Evolutionary conservation across 371 early-diverging fungal species (phyloP).

Genomic region (Lichtheimia ramosa): DNA sequence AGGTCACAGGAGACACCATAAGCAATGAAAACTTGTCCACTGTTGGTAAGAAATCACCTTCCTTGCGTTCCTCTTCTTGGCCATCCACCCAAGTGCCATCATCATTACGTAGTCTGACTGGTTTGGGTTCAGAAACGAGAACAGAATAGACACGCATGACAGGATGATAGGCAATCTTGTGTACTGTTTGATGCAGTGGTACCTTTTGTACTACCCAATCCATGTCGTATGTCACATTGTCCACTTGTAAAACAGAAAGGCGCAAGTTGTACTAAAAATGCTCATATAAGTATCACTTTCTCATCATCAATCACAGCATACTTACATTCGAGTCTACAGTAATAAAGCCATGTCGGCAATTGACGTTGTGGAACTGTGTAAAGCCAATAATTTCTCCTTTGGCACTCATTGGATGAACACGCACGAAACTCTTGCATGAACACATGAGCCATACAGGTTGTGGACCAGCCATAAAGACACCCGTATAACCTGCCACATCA

Average conservation of each 20-base stretch:
- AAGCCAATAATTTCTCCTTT: conserved; percentile 65
- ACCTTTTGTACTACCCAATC: conserved; percentile 88
- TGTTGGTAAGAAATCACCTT: conserved; percentile 63
- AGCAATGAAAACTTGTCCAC: conserved; percentile 72
- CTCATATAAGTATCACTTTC: neutral
- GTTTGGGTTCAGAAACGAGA: conserved; percentile 64
- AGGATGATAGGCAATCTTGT: conserved; percentile 81
- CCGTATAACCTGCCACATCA: conserved; percentile 78
- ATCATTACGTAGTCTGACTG: conserved; percentile 71
- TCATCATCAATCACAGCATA: neutral
- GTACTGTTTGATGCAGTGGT: conserved; percentile 71
- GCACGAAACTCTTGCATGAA: conserved; percentile 62
- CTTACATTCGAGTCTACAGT: conserved; percentile 54
- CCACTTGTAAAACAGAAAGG: conserved; percentile 71
- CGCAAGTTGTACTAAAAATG: conserved; percentile 60
- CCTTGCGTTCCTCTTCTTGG: conserved; percentile 34
- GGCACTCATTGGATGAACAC: conserved; percentile 80
- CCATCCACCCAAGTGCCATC: conserved; percentile 58
- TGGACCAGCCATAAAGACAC: conserved; percentile 85
- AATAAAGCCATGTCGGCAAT: conserved; percentile 84
- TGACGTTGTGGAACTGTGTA: conserved; percentile 82
- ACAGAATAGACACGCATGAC: conserved; percentile 79
- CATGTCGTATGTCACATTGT: conserved; percentile 74
- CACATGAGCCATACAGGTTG: conserved; percentile 83
- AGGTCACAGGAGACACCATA: conserved; percentile 92